These are phyloP conservation scores for Trichoderma hamatum DNA, from an alignment of 2,329 filamentous ascomycete species.

Conservation along the genomic window DNA sequence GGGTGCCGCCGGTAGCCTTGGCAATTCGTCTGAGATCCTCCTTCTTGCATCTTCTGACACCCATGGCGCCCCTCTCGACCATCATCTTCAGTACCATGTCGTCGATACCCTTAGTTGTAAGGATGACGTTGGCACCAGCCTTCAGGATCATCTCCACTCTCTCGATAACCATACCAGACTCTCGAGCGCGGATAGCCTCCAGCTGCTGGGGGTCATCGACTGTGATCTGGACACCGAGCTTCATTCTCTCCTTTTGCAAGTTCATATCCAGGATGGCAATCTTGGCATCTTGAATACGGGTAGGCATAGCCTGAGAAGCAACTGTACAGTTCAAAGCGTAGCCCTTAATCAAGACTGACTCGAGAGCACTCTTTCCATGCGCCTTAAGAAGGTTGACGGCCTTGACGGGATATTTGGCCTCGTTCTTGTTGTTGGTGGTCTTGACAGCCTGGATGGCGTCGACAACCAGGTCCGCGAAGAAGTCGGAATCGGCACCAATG, in stretches of 20 bases:
- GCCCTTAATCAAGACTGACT: slow-evolving; percentile 90
- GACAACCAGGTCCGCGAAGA: slow-evolving; percentile 96
- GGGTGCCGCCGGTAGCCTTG: slow-evolving; percentile 89
- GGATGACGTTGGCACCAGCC: slow-evolving; percentile 90
- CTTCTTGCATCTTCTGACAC: slow-evolving; percentile 95
- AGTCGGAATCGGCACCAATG: slow-evolving; percentile 92
- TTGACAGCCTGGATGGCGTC: slow-evolving; percentile 96
- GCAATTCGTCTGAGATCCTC: slow-evolving; percentile 95
- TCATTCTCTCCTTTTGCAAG: slow-evolving; percentile 98
- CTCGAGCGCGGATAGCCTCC: slow-evolving; percentile 92
- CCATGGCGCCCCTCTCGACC: slow-evolving; percentile 93
- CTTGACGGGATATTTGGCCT: slow-evolving; percentile 97
- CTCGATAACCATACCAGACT: slow-evolving; percentile 91
- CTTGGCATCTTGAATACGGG: slow-evolving; percentile 87
- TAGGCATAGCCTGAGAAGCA: slow-evolving; percentile 97
- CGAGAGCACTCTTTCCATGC: slow-evolving; percentile 87
- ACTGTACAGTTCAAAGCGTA: slow-evolving; percentile 99
- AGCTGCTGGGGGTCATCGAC: slow-evolving; percentile 96
- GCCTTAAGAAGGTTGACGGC: slow-evolving; percentile 98
- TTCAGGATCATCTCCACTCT: slow-evolving; percentile 97
- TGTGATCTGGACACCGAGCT: slow-evolving; percentile 96
- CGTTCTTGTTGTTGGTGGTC: slow-evolving; percentile 84
- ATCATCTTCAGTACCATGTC: slow-evolving; percentile 94
- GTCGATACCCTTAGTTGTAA: slow-evolving; percentile 98
- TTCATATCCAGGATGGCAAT: slow-evolving; percentile 98